These are phyloP conservation scores for Elaeagnus macrophylla DNA, from an alignment of 306 rosid species.

Conservation along the genomic window DNA sequence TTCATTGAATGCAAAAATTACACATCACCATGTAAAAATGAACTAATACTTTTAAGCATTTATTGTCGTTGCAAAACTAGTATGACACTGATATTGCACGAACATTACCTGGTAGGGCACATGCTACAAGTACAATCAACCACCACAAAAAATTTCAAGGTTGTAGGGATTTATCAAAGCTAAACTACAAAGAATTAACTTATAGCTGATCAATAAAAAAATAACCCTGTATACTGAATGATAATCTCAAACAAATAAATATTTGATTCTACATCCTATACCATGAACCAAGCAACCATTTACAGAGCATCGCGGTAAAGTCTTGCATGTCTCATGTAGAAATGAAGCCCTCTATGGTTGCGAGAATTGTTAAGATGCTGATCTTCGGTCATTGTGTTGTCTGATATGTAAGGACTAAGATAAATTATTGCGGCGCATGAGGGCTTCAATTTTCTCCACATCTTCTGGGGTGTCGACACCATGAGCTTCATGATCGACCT, in stretches of 20 bases:
- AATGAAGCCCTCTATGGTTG: not conserved
- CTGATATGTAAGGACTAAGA: constrained; percentile 24
- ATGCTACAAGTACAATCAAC: too few species aligned
- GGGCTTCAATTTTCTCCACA: constrained; percentile 71
- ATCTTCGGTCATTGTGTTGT: not conserved
- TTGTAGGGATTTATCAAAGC: too few species aligned
- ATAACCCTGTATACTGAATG: not conserved
- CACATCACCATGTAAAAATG: too few species aligned
- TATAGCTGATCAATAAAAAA: not conserved
- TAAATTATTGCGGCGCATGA: constrained; percentile 61
- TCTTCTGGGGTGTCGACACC: constrained; percentile 94
- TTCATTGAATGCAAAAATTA: too few species aligned
- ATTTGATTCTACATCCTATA: not conserved
- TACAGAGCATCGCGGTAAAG: not conserved
- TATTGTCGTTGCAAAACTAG: too few species aligned
- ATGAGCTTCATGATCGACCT: constrained; percentile 89
- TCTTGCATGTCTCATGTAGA: not conserved
- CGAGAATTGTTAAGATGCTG: not conserved
- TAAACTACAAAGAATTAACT: not conserved
- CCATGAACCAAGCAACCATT: not conserved
- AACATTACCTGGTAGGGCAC: too few species aligned
- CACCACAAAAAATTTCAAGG: too few species aligned
- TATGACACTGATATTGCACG: too few species aligned
- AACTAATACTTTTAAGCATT: too few species aligned
- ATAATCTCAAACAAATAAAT: not conserved